These are phyloP conservation scores for Pisolithus marmoratus DNA, from an alignment of 768 basidiomycete species.

Conservation along the genomic window DNA sequence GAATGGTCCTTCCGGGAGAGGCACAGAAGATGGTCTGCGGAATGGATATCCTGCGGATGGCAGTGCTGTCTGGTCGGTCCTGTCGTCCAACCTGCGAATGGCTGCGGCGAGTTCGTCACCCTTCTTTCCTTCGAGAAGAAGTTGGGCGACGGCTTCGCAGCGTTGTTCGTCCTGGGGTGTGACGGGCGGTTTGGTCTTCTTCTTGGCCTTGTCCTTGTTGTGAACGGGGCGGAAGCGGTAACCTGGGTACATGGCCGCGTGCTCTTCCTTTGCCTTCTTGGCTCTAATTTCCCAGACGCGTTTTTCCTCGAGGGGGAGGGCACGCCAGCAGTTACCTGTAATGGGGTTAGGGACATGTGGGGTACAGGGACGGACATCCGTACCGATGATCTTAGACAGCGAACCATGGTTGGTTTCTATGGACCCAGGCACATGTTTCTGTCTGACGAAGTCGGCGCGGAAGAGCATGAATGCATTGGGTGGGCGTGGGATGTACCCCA, in stretches of 20 bases:
- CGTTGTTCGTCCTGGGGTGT: constrained; percentile 26
- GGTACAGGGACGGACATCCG: neutral
- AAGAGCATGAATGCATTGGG: constrained; percentile 34
- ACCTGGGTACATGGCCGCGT: constrained; percentile 63
- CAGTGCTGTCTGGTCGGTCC: neutral
- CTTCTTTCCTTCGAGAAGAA: constrained; percentile 64
- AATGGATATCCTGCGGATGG: constrained; percentile 27
- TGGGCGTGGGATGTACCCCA: constrained; percentile 30
- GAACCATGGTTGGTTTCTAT: constrained; percentile 47
- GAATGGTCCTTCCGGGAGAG: constrained; percentile 41
- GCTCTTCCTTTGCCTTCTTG: constrained; percentile 67
- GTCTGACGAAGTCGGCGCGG: constrained; percentile 32
- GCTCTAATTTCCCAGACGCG: constrained; percentile 68
- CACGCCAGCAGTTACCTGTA: constrained; percentile 53
- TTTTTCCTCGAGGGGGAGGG: constrained; percentile 66
- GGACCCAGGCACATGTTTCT: constrained; percentile 45
- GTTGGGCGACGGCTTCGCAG: constrained; percentile 51
- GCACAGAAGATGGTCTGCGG: constrained; percentile 60
- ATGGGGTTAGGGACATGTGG: neutral
- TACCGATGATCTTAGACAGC: constrained; percentile 44
- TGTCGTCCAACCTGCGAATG: constrained; percentile 46
- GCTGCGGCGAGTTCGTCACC: constrained; percentile 62
- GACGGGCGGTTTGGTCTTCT: constrained; percentile 22
- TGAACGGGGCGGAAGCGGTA: constrained; percentile 45
- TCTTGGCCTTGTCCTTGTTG: constrained; percentile 43